Evolutionary conservation across 2,329 filamentous ascomycete species (phyloP).

Genomic region (Colletotrichum sp.): DNA sequence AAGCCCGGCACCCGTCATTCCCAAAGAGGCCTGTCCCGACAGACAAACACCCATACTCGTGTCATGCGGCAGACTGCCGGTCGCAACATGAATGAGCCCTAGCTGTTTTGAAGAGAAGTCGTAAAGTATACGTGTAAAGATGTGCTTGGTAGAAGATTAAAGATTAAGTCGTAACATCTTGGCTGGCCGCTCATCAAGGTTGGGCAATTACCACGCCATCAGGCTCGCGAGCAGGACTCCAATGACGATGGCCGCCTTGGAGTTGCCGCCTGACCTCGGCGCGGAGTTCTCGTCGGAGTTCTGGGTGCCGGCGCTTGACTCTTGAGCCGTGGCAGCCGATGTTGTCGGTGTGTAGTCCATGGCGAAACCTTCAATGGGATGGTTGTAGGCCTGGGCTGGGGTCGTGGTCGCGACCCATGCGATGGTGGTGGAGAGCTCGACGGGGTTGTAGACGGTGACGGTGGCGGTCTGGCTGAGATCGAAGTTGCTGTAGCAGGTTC

Average conservation of each 20-base stretch:
- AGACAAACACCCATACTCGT: not conserved
- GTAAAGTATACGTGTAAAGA: not conserved
- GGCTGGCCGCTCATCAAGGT: not conserved
- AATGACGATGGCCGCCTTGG: conserved; percentile 2
- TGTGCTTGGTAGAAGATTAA: not conserved
- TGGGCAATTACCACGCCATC: not conserved
- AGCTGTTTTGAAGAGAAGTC: not conserved
- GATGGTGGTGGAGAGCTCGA: conserved; percentile 13
- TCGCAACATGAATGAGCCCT: not conserved
- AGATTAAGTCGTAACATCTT: not conserved
- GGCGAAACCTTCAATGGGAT: conserved; percentile 12
- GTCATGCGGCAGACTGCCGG: not conserved
- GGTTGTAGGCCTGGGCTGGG: conserved; percentile 15
- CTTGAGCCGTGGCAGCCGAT: not conserved
- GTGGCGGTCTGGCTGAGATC: conserved; percentile 9
- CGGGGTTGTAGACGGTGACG: conserved; percentile 15
- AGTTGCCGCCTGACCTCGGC: not conserved
- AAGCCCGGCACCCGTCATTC: not conserved
- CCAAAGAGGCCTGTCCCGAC: not conserved
- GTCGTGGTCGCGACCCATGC: conserved; percentile 8
- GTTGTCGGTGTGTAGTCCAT: conserved; percentile 11
- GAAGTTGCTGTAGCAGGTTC: conserved; percentile 18
- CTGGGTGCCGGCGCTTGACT: not conserved
- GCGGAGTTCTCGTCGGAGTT: conserved; percentile 9
- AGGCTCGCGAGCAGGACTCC: conserved; percentile 10